A percentile compares a stretch with the other conserved stretches of the same genome.
phyloP scores from a whole-genome alignment of 768 basidiomycete species.

The Xanthoconium stramineum region DNA sequence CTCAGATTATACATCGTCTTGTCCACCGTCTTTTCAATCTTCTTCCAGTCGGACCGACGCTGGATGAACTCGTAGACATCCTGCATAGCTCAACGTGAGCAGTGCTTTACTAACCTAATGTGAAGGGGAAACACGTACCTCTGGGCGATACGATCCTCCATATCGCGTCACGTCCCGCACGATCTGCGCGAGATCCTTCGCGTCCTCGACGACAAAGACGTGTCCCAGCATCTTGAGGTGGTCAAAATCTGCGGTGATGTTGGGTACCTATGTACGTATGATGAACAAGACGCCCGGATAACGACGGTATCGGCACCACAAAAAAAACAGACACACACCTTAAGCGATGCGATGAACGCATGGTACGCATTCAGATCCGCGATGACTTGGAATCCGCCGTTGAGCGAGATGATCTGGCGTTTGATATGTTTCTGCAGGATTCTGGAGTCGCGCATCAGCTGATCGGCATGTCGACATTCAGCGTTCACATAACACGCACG shows the following conservation, averaged over 20 bases:
- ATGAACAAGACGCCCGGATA: not conserved
- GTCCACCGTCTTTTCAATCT: constrained; percentile 94
- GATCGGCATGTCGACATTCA: too few relatives aligned
- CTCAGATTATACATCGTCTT: constrained; percentile 93
- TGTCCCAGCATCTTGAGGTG: constrained; percentile 97
- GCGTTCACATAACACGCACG: constrained; percentile 43
- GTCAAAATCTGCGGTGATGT: constrained; percentile 86
- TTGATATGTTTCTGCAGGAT: constrained; percentile 97
- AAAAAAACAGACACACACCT: constrained; percentile 38
- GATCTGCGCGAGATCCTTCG: constrained; percentile 94
- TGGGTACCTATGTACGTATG: constrained; percentile 48
- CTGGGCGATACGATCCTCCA: constrained; percentile 91
- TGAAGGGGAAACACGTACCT: constrained; percentile 48
- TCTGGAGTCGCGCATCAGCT: constrained; percentile 28
- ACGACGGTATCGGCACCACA: not conserved
- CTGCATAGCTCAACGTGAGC: constrained; percentile 28
- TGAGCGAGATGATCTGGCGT: constrained; percentile 91
- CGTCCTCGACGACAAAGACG: constrained; percentile 93
- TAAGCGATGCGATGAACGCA: constrained; percentile 81
- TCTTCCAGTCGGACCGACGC: constrained; percentile 95
- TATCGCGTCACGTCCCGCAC: constrained; percentile 94
- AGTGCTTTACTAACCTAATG: not conserved
- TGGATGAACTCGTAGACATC: constrained; percentile 97
- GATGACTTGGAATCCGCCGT: constrained; percentile 93
- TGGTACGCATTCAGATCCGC: constrained; percentile 95